Evolutionary conservation across 2,329 filamentous ascomycete species (phyloP).

Genomic region (Neophaeococcomyces aloes): DNA sequence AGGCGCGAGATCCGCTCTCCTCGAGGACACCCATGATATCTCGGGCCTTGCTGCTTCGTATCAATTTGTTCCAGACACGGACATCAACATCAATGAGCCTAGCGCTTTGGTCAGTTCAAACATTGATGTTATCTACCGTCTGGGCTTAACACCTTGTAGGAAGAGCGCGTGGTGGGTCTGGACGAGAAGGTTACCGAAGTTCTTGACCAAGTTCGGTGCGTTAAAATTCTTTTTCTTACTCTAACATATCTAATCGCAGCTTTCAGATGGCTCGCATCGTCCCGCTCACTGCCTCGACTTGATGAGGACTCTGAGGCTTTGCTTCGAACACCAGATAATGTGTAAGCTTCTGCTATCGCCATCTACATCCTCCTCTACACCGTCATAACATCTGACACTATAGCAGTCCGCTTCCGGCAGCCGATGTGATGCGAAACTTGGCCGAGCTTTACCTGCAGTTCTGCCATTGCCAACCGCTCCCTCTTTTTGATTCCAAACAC

Average conservation of each 20-base stretch:
- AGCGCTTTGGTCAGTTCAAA: neutral
- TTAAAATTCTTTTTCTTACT: neutral
- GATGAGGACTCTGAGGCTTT: neutral
- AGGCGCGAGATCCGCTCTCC: neutral
- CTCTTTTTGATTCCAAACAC: conserved; percentile 22
- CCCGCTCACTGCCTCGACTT: neutral
- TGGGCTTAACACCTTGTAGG: too few species aligned
- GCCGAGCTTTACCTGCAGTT: conserved; percentile 24
- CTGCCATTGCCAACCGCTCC: conserved; percentile 28
- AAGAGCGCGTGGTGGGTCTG: conserved; percentile 1
- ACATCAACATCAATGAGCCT: neutral
- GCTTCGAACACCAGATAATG: too few species aligned
- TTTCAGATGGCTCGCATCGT: neutral
- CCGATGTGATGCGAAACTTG: conserved; percentile 7
- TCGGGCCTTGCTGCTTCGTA: neutral
- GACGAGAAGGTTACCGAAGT: conserved; percentile 10
- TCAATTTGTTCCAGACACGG: neutral
- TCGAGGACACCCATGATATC: conserved; percentile 1
- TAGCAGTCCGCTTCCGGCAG: conserved; percentile 10
- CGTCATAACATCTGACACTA: conserved; percentile 2
- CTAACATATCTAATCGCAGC: neutral
- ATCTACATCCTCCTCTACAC: too few species aligned
- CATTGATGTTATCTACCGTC: too few species aligned
- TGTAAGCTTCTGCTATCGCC: too few species aligned
- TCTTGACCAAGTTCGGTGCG: conserved; percentile 2